Evolutionary conservation across 495 filamentous ascomycete genomes (phyloP).

Genomic region (Trichoderma virens): DNA sequence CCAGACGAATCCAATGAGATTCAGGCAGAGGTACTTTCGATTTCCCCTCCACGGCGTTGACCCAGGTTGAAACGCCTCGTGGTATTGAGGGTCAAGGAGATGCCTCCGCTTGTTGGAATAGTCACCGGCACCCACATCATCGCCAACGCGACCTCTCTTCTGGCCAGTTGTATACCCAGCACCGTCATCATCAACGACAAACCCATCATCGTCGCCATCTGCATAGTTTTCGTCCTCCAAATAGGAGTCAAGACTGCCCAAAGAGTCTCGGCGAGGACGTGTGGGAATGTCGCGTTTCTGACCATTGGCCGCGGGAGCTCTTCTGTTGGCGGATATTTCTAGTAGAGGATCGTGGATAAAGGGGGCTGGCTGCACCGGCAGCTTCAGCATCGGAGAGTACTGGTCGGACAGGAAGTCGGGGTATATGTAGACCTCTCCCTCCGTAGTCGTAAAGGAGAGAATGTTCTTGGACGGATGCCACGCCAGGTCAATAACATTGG

Average conservation of each 20-base stretch:
- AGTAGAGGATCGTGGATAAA: conserved; percentile 74
- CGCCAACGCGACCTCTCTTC: conserved; percentile 55
- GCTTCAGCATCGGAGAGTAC: conserved; percentile 49
- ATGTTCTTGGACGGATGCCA: conserved; percentile 91
- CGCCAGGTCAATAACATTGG: conserved; percentile 71
- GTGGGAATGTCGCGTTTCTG: conserved; percentile 39
- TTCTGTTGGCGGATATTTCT: conserved; percentile 60
- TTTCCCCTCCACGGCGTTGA: conserved; percentile 94
- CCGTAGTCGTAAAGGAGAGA: conserved; percentile 79
- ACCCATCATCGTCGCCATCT: conserved; percentile 58
- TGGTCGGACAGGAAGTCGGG: conserved; percentile 67
- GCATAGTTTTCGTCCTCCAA: conserved; percentile 54
- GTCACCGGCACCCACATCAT: conserved; percentile 21
- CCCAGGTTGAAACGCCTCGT: conserved; percentile 83
- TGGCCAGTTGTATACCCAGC: conserved; percentile 68
- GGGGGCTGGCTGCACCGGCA: conserved; percentile 63
- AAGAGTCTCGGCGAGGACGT: conserved; percentile 31
- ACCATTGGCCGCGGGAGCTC: conserved; percentile 47
- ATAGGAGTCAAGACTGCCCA: conserved; percentile 45
- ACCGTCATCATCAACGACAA: conserved; percentile 93
- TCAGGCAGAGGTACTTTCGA: conserved; percentile 85
- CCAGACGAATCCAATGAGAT: conserved; percentile 91
- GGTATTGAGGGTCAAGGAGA: conserved; percentile 58
- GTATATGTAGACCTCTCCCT: conserved; percentile 87
- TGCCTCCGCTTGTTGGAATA: conserved; percentile 36